Evolutionary conservation across 768 basidiomycete genomes (phyloP).

Genomic region (Lactarius psammicola): DNA sequence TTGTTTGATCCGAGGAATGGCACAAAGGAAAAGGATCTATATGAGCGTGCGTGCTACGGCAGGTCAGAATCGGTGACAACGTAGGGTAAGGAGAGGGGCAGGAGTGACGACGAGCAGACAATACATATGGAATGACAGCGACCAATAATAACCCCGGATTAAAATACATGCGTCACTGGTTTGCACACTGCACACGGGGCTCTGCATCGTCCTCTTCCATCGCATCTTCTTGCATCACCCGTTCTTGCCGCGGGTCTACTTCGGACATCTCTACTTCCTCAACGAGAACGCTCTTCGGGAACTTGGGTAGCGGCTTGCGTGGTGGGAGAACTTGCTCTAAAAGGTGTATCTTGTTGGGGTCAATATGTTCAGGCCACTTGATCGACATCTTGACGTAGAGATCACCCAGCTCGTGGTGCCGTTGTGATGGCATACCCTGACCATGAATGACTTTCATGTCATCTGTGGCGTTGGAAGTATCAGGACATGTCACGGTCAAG

Average conservation of each 20-base stretch:
- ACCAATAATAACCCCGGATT: constrained; percentile 14
- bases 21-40: constrained; percentile 23
- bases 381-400: constrained; percentile 85
- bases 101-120: constrained; percentile 12
- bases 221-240: constrained; percentile 55
- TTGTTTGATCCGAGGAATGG: constrained; percentile 3
- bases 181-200: constrained; percentile 94
- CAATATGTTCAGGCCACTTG: constrained; percentile 83
- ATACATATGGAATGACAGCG: constrained; percentile 25
- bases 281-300: constrained; percentile 60
- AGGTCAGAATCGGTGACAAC: constrained; percentile 13
- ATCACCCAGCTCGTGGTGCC: constrained; percentile 96
- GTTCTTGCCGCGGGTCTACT: constrained; percentile 65
- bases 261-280: constrained; percentile 88
- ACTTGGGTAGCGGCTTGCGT: constrained; percentile 63
- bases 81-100: constrained; percentile 17
- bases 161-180: constrained; percentile 53
- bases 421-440: constrained; percentile 98
- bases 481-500: background rate
- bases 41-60: constrained; percentile 24
- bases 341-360: constrained; percentile 58
- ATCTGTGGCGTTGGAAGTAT: constrained; percentile 46
- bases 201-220: constrained; percentile 96
- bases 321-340: constrained; percentile 87
- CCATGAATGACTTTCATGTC: constrained; percentile 87